Conservation (phyloP, 768 basidiomycete species). For the Leucocoprinus leucothites region DNA sequence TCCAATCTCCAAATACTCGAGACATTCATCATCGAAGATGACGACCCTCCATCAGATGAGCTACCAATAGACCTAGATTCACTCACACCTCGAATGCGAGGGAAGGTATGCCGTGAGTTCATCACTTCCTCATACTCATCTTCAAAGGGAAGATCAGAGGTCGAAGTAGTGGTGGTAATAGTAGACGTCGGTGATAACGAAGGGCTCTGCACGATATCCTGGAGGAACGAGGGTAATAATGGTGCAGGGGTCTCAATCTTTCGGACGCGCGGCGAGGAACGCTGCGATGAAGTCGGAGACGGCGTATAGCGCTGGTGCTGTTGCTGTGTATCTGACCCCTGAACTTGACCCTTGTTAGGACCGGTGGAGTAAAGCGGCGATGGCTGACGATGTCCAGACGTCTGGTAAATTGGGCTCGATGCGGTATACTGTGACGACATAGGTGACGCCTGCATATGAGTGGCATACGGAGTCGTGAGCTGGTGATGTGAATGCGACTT, state of each 20-base stretch:
- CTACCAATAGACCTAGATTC: conserved; percentile 17
- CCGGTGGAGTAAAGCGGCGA: conserved; percentile 37
- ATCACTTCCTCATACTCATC: conserved; percentile 51
- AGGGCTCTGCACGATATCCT: conserved; percentile 72
- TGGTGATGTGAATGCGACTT: conserved; percentile 53
- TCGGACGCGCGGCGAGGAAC: conserved; percentile 14
- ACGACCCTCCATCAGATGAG: conserved; percentile 3
- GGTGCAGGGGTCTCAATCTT: conserved; percentile 41
- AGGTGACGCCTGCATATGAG: conserved; percentile 13
- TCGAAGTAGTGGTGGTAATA: conserved; percentile 56
- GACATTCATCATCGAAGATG: not conserved
- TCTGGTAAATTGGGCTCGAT: conserved; percentile 68
- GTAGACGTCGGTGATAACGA: conserved; percentile 52
- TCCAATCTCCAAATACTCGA: conserved; percentile 71
- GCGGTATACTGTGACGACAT: conserved; percentile 17
- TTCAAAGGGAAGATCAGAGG: conserved; percentile 61
- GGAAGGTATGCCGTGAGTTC: conserved; percentile 24
- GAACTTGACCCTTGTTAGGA: conserved; percentile 13
- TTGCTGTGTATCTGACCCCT: conserved; percentile 12
- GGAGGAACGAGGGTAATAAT: conserved; percentile 74
- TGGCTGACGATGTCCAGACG: conserved; percentile 45
- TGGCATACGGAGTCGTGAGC: conserved; percentile 39
- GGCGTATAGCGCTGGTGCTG: conserved; percentile 9
- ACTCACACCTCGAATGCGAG: conserved; percentile 25
- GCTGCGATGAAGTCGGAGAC: not conserved